Percentiles rank a stretch among this genome's conserved stretches.
These are phyloP conservation scores for Lycium barbarum DNA, from an alignment of 257 asterid genomes.

Conservation along the genomic window DNA sequence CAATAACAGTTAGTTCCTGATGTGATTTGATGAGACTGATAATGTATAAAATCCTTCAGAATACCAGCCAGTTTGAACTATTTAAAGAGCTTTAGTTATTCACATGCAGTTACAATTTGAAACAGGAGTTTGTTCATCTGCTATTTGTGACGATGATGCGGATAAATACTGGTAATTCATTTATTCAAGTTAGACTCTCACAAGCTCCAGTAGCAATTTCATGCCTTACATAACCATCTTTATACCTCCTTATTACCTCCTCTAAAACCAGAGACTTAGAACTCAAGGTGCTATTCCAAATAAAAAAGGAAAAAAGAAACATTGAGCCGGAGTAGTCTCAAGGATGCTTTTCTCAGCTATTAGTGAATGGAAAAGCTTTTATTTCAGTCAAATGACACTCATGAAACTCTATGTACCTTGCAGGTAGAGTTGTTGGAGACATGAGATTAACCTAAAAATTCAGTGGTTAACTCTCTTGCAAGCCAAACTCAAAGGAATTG, in stretches of 20 bases:
- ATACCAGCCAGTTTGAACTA: background rate
- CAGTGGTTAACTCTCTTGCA: constrained; percentile 42
- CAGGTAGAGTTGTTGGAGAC: background rate
- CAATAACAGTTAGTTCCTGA: background rate
- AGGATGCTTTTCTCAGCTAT: background rate
- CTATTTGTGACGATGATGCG: background rate
- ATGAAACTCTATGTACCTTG: background rate
- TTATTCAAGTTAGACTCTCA: constrained; percentile 8
- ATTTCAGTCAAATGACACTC: background rate
- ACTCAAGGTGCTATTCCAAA: background rate
- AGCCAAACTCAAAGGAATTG: constrained; percentile 51
- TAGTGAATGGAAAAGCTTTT: background rate
- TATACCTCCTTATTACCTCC: background rate
- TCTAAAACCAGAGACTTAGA: background rate
- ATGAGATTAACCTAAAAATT: background rate
- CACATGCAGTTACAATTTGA: constrained; percentile 1
- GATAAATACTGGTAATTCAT: background rate
- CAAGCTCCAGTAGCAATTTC: background rate
- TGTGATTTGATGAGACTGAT: background rate
- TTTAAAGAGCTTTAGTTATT: constrained; percentile 5
- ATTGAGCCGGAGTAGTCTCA: background rate
- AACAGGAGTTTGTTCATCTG: background rate
- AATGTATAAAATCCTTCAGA: background rate
- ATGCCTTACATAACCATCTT: background rate
- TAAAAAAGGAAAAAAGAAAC: no score